Evolutionary conservation across 257 asterid species (phyloP).

Genomic region (Voacanga thouarsii): DNA sequence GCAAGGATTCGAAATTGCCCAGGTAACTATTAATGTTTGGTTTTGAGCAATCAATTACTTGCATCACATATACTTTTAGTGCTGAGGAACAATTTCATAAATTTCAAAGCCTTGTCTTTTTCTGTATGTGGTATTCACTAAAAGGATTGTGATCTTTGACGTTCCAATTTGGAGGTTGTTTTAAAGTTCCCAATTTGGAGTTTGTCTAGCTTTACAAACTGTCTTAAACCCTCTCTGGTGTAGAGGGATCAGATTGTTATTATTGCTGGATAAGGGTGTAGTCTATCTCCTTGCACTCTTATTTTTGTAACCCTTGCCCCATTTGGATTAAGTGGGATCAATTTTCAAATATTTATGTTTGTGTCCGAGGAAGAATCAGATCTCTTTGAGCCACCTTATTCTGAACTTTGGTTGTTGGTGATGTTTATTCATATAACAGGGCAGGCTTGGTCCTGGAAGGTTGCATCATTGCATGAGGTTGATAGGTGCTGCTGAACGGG

Average conservation of each 20-base stretch:
- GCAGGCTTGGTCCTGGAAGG: slow-evolving; percentile 96
- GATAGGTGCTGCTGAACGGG: slow-evolving; percentile 96
- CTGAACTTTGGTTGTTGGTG: slow-evolving; percentile 1
- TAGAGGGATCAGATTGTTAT: background rate
- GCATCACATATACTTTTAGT: background rate
- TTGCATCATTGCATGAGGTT: slow-evolving; percentile 97
- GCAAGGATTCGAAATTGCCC: slow-evolving; percentile 97
- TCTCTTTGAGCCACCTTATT: background rate
- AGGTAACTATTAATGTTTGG: slow-evolving; percentile 39
- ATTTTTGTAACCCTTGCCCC: background rate
- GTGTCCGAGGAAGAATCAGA: background rate
- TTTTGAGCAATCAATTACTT: background rate
- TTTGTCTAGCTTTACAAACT: background rate
- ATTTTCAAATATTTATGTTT: background rate
- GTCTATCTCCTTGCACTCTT: background rate
- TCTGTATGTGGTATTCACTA: background rate
- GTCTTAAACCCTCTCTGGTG: background rate
- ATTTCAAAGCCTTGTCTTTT: background rate
- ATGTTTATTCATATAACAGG: slow-evolving; percentile 39
- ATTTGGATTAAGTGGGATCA: background rate
- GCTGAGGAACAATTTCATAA: background rate
- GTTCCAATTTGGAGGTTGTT: no score
- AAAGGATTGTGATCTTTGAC: background rate
- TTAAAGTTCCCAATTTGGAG: background rate
- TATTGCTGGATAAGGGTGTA: background rate